Conservation (phyloP, 495 filamentous ascomycete genomes). For the Neurospora intermedia region DNA sequence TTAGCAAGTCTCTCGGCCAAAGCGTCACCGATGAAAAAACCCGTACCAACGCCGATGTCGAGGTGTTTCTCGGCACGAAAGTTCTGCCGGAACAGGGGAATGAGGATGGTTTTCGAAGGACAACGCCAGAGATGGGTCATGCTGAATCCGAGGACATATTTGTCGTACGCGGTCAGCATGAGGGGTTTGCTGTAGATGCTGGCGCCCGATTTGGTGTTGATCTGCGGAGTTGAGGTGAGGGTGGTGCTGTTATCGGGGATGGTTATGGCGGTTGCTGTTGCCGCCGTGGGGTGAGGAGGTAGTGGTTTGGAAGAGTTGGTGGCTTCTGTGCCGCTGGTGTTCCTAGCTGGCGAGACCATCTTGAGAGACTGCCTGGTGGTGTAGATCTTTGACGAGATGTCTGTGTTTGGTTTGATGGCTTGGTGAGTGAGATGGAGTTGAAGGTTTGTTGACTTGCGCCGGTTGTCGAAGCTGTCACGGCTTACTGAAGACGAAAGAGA, state of each 20-base stretch:
- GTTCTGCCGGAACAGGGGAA: constrained; percentile 28
- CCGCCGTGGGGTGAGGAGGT: neutral
- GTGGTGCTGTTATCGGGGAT: neutral
- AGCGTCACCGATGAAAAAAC: constrained; percentile 21
- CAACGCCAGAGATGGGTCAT: constrained; percentile 26
- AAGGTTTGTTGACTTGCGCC: neutral
- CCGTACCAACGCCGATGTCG: constrained; percentile 30
- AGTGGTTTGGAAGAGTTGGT: neutral
- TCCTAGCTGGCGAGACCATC: neutral
- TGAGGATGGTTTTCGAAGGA: constrained; percentile 16
- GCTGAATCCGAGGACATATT: constrained; percentile 22
- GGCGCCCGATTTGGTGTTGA: neutral
- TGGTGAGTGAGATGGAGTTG: neutral
- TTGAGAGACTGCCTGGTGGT: neutral
- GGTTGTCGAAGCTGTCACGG: neutral
- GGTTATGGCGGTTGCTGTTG: neutral
- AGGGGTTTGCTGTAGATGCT: constrained; percentile 4
- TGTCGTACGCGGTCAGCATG: constrained; percentile 22
- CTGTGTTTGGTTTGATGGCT: neutral
- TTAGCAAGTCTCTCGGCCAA: constrained; percentile 2
- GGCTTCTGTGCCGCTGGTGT: neutral
- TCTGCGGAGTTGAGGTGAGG: too few relatives aligned
- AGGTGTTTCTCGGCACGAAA: constrained; percentile 21
- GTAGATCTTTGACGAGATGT: neutral
- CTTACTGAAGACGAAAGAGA: neutral